These are phyloP conservation scores for Inga laurina DNA, from an alignment of 306 rosid genomes.

Conservation along the genomic window DNA sequence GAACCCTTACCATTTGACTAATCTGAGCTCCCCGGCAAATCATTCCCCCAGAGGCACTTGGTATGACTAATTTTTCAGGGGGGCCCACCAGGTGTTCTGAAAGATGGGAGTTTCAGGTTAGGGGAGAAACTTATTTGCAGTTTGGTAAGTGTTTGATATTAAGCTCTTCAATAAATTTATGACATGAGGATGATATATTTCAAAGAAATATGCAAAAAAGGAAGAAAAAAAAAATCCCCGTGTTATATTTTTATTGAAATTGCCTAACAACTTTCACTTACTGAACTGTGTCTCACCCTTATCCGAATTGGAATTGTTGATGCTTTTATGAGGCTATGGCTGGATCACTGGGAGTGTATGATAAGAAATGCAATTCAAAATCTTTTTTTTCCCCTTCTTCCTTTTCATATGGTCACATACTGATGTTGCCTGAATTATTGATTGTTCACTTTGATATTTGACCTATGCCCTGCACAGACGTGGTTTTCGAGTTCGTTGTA, in stretches of 20 bases:
- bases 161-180: background rate
- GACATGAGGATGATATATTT: background rate
- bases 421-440: conserved; percentile 24
- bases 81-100: background rate
- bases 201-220: background rate
- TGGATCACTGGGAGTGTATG: conserved; percentile 31
- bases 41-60: conserved; percentile 30
- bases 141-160: background rate
- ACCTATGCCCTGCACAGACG: background rate
- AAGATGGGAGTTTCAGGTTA: background rate
- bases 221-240: background rate
- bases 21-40: conserved; percentile 22
- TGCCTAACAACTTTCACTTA: background rate
- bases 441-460: conserved; percentile 14
- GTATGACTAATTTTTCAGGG: background rate
- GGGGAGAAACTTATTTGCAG: background rate
- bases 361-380: conserved; percentile 33
- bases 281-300: background rate
- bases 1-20: background rate
- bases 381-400: background rate
- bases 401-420: conserved; percentile 23
- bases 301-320: background rate
- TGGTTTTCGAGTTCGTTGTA: conserved; percentile 9
- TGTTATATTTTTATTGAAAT: background rate
- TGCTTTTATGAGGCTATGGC: conserved; percentile 34